Evolutionary conservation across 768 basidiomycete genomes (phyloP), one percentile per base, ranked within the genome.

Genomic region (Floccularia luteovirens): DNA sequence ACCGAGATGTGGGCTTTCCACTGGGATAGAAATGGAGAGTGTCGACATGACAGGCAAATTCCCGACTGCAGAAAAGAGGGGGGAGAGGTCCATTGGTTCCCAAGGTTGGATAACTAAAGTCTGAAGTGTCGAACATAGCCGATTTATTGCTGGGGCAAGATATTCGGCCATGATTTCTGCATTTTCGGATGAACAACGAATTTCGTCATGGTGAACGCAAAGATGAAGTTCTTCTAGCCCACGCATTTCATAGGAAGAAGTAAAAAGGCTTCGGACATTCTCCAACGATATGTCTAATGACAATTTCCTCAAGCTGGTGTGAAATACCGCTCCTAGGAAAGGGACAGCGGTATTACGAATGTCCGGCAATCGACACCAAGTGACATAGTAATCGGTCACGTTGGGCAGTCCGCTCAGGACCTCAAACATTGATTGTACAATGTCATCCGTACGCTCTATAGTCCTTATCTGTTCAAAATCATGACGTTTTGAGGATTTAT

Each of bases 361-460:
- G 27, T 48, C 48, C 23, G 64, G 63, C 14, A 69, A 58, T 13
- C 69, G 68, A 24, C 56, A 63, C 72, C 71, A 75, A 27, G 66
- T 66, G 43, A 75, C 66, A 43, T 72, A 67, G 49, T 71, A 72
- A 47, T 72, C 67, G 11, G 62, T 66, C 8, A 75, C 56, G 39
- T 70, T 66, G 14, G 67, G 67, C 5, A 75, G 58, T 1, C 61
- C 58, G 13, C 59, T 57, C 14, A 75, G 60, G 14, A 70, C 64
- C 19, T 72, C 62, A 10, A 66, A 52, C 55, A 74, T 57, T 11
- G 61, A 51, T 31, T 58, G 56, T 5, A 67, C 59, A 16, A 72
- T 49, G 35, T 72, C 67, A 25, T 64, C 60, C 2, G 61, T 52
- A 7, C 58, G 59, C 36, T 51, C 57, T 21, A 62, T 55, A 5